A percentile compares a stretch with the other conserved stretches of the same genome.
Evolutionary conservation across 345 rosid species (phyloP).

Genomic region (Raphanus sativus): DNA sequence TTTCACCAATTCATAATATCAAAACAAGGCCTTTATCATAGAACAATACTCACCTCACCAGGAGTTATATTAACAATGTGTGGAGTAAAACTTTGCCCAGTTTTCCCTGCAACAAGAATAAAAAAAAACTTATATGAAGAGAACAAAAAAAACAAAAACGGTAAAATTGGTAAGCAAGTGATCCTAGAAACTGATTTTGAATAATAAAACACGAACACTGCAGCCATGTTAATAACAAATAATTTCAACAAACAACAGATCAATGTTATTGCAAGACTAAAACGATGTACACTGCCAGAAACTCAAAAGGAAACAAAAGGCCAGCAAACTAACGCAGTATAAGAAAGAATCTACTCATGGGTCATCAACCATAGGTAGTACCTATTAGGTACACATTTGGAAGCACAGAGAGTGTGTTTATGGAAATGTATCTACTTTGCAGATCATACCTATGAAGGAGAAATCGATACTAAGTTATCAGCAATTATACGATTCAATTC

Average conservation of each 20-base stretch:
- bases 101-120: slow-evolving; percentile 50
- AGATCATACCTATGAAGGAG: background rate
- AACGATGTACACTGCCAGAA: background rate
- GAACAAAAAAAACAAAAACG: too few relatives aligned
- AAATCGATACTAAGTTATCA: background rate
- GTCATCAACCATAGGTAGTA: too few relatives aligned
- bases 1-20: background rate
- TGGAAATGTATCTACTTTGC: background rate
- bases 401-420: too few relatives aligned
- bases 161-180: background rate
- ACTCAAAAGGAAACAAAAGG: background rate
- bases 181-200: background rate
- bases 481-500: background rate
- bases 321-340: background rate
- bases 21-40: background rate
- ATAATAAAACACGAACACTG: too few relatives aligned
- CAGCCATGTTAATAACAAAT: too few relatives aligned
- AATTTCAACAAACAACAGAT: too few relatives aligned
- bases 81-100: slow-evolving; percentile 76
- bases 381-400: too few relatives aligned
- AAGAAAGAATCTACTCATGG: background rate
- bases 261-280: background rate
- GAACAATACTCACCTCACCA: slow-evolving; percentile 69
- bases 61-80: slow-evolving; percentile 68
- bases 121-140: background rate